phyloP scores from a whole-genome alignment of 108 stramenopile genomes.

The Cyclotella baltica region DNA sequence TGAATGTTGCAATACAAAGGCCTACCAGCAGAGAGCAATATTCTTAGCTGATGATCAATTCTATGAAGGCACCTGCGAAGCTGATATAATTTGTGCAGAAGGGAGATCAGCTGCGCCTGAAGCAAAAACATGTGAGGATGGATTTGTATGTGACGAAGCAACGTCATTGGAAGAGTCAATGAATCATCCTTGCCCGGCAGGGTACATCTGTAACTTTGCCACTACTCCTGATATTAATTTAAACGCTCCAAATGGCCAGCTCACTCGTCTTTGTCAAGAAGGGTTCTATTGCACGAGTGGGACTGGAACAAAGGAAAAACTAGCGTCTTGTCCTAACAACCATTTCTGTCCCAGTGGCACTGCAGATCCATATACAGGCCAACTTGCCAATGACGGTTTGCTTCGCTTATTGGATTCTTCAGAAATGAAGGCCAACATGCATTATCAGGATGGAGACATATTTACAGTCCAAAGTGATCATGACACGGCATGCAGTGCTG shows the following conservation, averaged over 20 bases:
- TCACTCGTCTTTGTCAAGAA: constrained; percentile 66
- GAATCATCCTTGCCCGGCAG: constrained; percentile 66
- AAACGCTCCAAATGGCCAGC: constrained; percentile 69
- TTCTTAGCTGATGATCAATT: constrained; percentile 65
- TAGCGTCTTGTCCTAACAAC: constrained; percentile 55
- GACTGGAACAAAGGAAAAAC: constrained; percentile 62
- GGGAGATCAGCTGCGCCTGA: constrained; percentile 42
- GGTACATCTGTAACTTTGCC: constrained; percentile 84
- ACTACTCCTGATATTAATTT: constrained; percentile 84
- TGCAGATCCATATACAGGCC: constrained; percentile 59
- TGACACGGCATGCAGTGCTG: constrained; percentile 62
- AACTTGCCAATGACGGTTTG: constrained; percentile 74
- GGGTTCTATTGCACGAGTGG: constrained; percentile 74
- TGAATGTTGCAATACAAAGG: constrained; percentile 50
- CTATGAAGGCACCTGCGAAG: constrained; percentile 90
- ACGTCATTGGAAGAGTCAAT: constrained; percentile 58
- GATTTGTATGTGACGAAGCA: constrained; percentile 82
- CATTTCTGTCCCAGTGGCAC: constrained; percentile 89
- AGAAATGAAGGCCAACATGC: constrained; percentile 46
- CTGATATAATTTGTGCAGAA: constrained; percentile 80
- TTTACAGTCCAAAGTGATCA: constrained; percentile 58
- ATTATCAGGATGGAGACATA: constrained; percentile 63
- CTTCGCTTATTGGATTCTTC: constrained; percentile 50
- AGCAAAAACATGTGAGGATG: constrained; percentile 78
- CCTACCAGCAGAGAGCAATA: constrained; percentile 48